phyloP scores from a whole-genome alignment of 2,329 filamentous ascomycete species.

The Leptographium flavum region DNA sequence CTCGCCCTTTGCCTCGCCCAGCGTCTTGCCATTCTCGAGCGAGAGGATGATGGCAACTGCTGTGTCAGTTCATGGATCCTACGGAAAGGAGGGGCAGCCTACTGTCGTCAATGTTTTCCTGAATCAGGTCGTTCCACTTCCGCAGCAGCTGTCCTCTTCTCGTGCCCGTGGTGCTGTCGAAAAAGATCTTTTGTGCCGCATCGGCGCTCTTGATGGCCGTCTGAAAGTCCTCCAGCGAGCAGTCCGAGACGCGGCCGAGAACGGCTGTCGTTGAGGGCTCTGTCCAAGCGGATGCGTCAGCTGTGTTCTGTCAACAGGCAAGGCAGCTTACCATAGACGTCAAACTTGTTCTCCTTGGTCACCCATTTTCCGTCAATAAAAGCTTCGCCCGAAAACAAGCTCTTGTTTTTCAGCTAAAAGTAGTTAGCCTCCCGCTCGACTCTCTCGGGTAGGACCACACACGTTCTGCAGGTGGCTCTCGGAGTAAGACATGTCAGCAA shows the following conservation, averaged over 20 bases:
- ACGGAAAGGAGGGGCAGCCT: too few relatives aligned
- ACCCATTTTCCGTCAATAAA: conserved; percentile 8
- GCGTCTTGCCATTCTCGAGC: conserved; percentile 44
- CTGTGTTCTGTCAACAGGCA: neutral
- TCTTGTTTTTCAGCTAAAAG: conserved; percentile 6
- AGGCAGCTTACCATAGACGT: conserved; percentile 1
- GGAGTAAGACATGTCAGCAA: neutral
- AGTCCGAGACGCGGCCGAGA: conserved; percentile 36
- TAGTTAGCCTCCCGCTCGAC: too few relatives aligned
- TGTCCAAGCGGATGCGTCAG: conserved; percentile 3
- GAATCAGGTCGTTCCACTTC: conserved; percentile 54
- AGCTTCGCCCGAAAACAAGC: conserved; percentile 3
- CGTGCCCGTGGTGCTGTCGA: conserved; percentile 33
- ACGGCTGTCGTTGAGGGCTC: conserved; percentile 31
- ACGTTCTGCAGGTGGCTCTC: neutral
- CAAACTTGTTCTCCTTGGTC: conserved; percentile 4
- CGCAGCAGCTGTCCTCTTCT: conserved; percentile 31
- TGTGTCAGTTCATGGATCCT: too few relatives aligned
- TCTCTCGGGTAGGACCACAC: neutral
- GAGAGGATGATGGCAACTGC: too few relatives aligned
- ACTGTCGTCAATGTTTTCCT: conserved; percentile 48
- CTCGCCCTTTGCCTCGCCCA: conserved; percentile 36
- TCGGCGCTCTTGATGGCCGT: conserved; percentile 32
- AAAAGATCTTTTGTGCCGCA: conserved; percentile 29
- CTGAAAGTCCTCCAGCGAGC: conserved; percentile 32